Conservation (phyloP, 1,284 basidiomycete genomes). For the Tylopilus orsonianus region DNA sequence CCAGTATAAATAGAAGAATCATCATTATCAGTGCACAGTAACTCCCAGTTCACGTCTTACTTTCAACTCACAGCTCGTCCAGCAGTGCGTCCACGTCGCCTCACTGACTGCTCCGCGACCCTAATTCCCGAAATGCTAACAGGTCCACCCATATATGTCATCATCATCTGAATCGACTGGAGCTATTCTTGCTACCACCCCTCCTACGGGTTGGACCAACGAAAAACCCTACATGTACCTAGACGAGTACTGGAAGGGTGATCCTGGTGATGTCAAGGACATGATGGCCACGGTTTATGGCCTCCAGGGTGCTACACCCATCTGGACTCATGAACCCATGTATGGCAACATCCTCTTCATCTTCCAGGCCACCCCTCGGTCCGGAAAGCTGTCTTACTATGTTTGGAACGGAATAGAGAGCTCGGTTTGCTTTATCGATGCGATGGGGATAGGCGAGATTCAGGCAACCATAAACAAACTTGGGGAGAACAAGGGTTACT, state of each 20-base stretch:
- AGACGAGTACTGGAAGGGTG: constrained; percentile 6
- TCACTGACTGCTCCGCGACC: background rate
- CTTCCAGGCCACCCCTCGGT: background rate
- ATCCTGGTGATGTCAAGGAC: constrained; percentile 1
- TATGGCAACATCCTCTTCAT: constrained; percentile 4
- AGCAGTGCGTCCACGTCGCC: background rate
- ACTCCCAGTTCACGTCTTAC: background rate
- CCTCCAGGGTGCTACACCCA: background rate
- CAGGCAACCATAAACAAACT: background rate
- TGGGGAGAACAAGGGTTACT: background rate
- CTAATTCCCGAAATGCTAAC: background rate
- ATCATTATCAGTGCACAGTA: no score
- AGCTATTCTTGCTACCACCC: background rate
- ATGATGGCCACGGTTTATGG: background rate
- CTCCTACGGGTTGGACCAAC: constrained; percentile 5
- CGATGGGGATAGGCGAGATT: constrained; percentile 1
- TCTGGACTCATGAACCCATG: constrained; percentile 2
- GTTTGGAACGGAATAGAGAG: background rate
- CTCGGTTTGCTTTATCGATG: background rate
- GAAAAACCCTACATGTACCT: background rate
- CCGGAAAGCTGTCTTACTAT: background rate
- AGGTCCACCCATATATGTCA: background rate
- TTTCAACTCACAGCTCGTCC: background rate
- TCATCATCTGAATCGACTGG: background rate
- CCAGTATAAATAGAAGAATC: no score